These are phyloP conservation scores for Hortaea sp. DNA, from an alignment of 2,329 filamentous ascomycete genomes.

Conservation along the genomic window DNA sequence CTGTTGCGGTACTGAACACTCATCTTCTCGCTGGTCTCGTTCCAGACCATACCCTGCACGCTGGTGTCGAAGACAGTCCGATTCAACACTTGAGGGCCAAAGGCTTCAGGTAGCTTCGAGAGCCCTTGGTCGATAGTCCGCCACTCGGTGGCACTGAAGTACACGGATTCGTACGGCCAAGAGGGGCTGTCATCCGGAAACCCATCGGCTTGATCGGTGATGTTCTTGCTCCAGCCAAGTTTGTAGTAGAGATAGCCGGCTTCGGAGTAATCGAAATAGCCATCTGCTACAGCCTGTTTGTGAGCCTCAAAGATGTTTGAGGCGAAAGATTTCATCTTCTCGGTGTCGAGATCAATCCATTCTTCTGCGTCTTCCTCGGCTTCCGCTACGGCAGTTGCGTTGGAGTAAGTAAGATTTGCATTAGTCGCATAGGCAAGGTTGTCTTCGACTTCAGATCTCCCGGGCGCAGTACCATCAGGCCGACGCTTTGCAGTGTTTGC, in stretches of 20 bases:
- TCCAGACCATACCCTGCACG: slow-evolving; percentile 47
- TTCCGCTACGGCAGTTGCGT: slow-evolving; percentile 27
- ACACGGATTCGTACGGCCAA: slow-evolving; percentile 46
- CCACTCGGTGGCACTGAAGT: slow-evolving; percentile 51
- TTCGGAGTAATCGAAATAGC: slow-evolving; percentile 56
- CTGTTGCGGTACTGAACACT: slow-evolving; percentile 48
- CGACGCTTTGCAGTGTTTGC: slow-evolving; percentile 39
- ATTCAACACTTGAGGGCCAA: slow-evolving; percentile 51
- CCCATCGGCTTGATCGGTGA: slow-evolving; percentile 44
- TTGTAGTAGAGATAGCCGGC: slow-evolving; percentile 52
- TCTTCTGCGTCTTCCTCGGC: slow-evolving; percentile 32
- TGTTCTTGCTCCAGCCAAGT: slow-evolving; percentile 44
- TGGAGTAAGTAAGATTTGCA: slow-evolving; percentile 17
- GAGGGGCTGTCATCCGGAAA: slow-evolving; percentile 39
- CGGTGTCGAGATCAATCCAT: slow-evolving; percentile 24
- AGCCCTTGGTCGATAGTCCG: slow-evolving; percentile 55
- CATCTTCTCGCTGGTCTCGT: slow-evolving; percentile 42
- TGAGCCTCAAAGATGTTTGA: slow-evolving; percentile 43
- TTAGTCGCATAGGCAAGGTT: slow-evolving; percentile 27
- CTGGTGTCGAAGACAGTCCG: slow-evolving; percentile 47
- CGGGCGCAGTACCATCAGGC: slow-evolving; percentile 45
- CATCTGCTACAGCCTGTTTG: slow-evolving; percentile 43
- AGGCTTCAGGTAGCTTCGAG: slow-evolving; percentile 50
- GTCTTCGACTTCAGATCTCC: slow-evolving; percentile 36
- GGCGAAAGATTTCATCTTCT: slow-evolving; percentile 25